Evolutionary conservation across 768 basidiomycete species (phyloP).

Genomic region (Rhizopogon rudus): DNA sequence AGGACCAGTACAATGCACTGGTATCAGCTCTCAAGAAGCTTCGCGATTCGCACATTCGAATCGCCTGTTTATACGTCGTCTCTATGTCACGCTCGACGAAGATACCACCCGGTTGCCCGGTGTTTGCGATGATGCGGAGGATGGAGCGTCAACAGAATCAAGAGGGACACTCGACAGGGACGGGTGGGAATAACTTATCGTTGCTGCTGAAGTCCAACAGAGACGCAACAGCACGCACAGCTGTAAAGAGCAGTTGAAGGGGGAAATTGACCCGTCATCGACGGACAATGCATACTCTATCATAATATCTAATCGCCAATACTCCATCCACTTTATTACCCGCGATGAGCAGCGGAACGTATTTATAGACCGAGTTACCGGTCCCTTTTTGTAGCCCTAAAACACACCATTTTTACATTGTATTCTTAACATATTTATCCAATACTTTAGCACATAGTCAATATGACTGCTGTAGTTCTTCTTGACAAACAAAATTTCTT

Average conservation of each 20-base stretch:
- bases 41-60: slow-evolving; percentile 83
- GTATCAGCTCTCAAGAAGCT: slow-evolving; percentile 77
- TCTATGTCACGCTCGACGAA: slow-evolving; percentile 68
- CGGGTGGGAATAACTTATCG: slow-evolving; percentile 85
- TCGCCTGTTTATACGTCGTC: slow-evolving; percentile 85
- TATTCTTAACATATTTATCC: slow-evolving; percentile 8
- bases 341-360: background rate
- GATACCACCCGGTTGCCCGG: slow-evolving; percentile 43
- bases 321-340: slow-evolving; percentile 7
- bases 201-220: slow-evolving; percentile 83
- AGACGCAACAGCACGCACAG: slow-evolving; percentile 74
- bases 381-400: slow-evolving; percentile 21
- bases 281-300: background rate
- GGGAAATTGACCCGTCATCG: background rate
- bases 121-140: slow-evolving; percentile 49
- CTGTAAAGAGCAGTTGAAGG: slow-evolving; percentile 37
- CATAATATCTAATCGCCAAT: slow-evolving; percentile 9
- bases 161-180: slow-evolving; percentile 65
- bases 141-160: slow-evolving; percentile 38
- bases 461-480: background rate
- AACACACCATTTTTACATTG: slow-evolving; percentile 4
- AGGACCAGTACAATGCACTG: slow-evolving; percentile 74
- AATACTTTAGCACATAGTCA: background rate
- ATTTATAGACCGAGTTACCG: slow-evolving; percentile 20
- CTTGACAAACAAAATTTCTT: background rate